phyloP scores from a whole-genome alignment of 768 basidiomycete species.

The Xerocomus spinulosus region DNA sequence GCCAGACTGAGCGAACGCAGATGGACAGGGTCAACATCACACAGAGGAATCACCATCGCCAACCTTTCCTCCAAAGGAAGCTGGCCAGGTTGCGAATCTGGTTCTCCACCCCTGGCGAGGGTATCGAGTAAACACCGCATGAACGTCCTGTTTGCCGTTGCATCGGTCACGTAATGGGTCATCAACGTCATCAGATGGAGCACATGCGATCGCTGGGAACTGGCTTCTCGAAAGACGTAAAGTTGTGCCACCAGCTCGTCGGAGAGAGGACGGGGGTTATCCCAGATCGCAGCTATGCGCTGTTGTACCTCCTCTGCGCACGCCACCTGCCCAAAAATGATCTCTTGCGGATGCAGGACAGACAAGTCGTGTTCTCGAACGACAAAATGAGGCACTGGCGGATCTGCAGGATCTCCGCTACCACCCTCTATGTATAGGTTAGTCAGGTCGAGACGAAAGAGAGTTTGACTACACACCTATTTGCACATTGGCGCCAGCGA shows the following conservation, averaged over 20 bases:
- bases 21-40: constrained; percentile 33
- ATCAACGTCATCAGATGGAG: constrained; percentile 42
- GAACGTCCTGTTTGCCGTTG: constrained; percentile 39
- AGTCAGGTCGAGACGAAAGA: too few relatives aligned
- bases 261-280: constrained; percentile 39
- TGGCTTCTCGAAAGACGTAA: constrained; percentile 36
- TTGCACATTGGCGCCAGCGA: not conserved
- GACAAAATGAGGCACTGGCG: constrained; percentile 29
- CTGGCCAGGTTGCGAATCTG: constrained; percentile 2
- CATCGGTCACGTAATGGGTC: constrained; percentile 51
- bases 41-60: constrained; percentile 36
- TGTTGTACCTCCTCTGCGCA: constrained; percentile 34
- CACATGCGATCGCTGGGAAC: constrained; percentile 26
- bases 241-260: constrained; percentile 40
- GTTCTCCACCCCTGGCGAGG: constrained; percentile 18
- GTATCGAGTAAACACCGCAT: constrained; percentile 43
- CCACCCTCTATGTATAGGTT: not conserved
- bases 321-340: constrained; percentile 32
- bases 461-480: too few relatives aligned
- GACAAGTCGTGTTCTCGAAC: constrained; percentile 37
- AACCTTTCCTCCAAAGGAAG: constrained; percentile 38
- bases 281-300: constrained; percentile 27
- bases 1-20: constrained; percentile 30
- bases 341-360: constrained; percentile 34
- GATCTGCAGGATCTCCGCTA: not conserved